Base-by-base conservation (phyloP, 768 basidiomycete genomes). In the Lyophyllum decastes region DNA sequence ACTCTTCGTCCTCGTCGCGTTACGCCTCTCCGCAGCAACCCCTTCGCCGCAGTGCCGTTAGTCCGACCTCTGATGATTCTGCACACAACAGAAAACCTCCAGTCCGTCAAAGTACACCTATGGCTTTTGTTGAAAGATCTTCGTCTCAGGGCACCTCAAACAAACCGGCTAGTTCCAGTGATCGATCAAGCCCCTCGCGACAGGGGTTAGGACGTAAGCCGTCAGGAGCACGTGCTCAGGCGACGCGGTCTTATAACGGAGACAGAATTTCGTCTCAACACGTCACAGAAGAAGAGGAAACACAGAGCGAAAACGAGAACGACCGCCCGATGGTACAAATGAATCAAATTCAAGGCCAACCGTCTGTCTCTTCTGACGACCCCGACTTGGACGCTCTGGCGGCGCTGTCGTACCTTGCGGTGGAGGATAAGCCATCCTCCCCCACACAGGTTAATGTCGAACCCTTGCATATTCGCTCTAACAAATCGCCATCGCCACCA, bases 191-290 rank as follows among this genome's bases (percentile, higher is more conserved):
- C 59, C 71, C 52, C 65, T 70, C 72, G 58, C 74, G 79, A 64
- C 73, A 71, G 66, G 76, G 64, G 52, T 67, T 78, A 47, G 86
- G 87, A 73, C 86, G 89, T 72, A 90, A 89, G 66, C 90, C 90
- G 21, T 87, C 89, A 30, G 90, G 90, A 49, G 90, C 90, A 86
- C 90, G 90, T 86, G 90, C 87, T 48, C 83, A 77, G 55, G 79
- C 81, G 64, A 73, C 72, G 63, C 64, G 63, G 72, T 67, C 76
- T 70, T 78, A 70, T 73, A 78, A 72, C 70, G 70, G 72, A 66
- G 72, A 74, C 59, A 73, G 58, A 56, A 69, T 73, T 66, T 70
- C 76, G 70, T 73, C 78, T 55, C 68, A 73, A 57, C 70, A 66
- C 58, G 68, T 73, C 62, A 62, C 71, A 27, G 72, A 74, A 52